Percentiles rank a stretch among this genome's conserved stretches.
These are phyloP conservation scores for Euphrasia confusa DNA, from an alignment of 257 asterid genomes.

Conservation along the genomic window DNA sequence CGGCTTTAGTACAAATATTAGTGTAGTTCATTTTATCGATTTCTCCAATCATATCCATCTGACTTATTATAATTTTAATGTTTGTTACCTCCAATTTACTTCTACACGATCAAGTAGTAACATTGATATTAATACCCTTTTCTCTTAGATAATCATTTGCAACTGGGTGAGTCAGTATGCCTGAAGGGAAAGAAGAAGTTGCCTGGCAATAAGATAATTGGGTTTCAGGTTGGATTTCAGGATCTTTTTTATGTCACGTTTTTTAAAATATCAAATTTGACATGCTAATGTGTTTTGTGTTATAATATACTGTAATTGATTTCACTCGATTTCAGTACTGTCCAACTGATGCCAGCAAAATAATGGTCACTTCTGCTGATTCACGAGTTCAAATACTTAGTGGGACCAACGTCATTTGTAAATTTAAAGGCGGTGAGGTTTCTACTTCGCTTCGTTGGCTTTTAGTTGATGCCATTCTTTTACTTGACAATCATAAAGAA, in stretches of 20 bases:
- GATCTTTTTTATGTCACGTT: not conserved
- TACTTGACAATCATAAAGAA: not conserved
- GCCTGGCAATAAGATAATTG: slow-evolving; percentile 69
- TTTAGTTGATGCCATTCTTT: not conserved
- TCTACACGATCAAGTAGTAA: not conserved
- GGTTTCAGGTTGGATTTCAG: slow-evolving; percentile 60
- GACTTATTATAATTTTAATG: not conserved
- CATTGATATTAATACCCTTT: not conserved
- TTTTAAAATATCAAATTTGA: not conserved
- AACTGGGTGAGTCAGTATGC: slow-evolving; percentile 59
- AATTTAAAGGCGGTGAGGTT: slow-evolving; percentile 54
- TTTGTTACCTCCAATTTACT: not conserved
- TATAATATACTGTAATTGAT: not conserved
- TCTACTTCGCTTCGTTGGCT: slow-evolving; percentile 13
- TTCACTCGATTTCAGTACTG: slow-evolving; percentile 52
- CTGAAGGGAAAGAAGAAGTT: slow-evolving; percentile 67
- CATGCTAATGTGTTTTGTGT: not conserved
- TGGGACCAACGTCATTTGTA: slow-evolving; percentile 58
- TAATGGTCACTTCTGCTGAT: slow-evolving; percentile 84
- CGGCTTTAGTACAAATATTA: not conserved
- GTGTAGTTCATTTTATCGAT: not conserved
- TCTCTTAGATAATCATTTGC: slow-evolving; percentile 52
- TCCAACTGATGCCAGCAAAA: slow-evolving; percentile 67
- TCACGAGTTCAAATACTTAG: slow-evolving; percentile 65
- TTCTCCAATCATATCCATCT: not conserved